phyloP scores from a whole-genome alignment of 768 basidiomycete genomes.

The Trametes sanguinea region DNA sequence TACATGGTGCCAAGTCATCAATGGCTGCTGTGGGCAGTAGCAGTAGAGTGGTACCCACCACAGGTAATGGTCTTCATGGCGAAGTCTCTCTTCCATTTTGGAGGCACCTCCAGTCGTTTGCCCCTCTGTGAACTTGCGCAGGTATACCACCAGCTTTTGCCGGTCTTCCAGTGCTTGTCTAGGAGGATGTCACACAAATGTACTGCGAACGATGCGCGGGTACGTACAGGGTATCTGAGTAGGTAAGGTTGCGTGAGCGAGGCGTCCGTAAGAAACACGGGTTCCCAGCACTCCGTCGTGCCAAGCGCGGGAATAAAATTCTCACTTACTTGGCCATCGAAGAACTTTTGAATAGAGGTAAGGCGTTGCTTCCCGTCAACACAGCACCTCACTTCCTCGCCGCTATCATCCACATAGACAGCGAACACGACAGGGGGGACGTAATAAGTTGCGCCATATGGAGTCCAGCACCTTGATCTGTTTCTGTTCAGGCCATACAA shows the following conservation, averaged over 20 bases:
- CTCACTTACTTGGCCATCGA: constrained; percentile 45
- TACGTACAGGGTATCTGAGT: constrained; percentile 56
- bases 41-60: constrained; percentile 45
- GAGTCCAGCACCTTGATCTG: constrained; percentile 58
- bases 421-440: constrained; percentile 54
- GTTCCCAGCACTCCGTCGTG: too few relatives aligned
- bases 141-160: constrained; percentile 66
- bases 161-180: constrained; percentile 61
- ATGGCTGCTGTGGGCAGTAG: neutral
- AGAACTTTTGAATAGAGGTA: constrained; percentile 48
- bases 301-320: too few relatives aligned
- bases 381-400: constrained; percentile 44
- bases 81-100: constrained; percentile 52
- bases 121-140: constrained; percentile 46
- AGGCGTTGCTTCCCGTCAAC: constrained; percentile 58
- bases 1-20: constrained; percentile 28
- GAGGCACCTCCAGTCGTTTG: constrained; percentile 54
- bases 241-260: neutral
- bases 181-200: constrained; percentile 22
- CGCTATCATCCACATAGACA: constrained; percentile 42
- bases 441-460: constrained; percentile 54
- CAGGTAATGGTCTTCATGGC: constrained; percentile 62
- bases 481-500: constrained; percentile 75
- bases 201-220: constrained; percentile 13
- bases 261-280: too few relatives aligned